Evolutionary conservation across 192 early-diverging fungal species (phyloP).

Genomic region (Backusella sp.): DNA sequence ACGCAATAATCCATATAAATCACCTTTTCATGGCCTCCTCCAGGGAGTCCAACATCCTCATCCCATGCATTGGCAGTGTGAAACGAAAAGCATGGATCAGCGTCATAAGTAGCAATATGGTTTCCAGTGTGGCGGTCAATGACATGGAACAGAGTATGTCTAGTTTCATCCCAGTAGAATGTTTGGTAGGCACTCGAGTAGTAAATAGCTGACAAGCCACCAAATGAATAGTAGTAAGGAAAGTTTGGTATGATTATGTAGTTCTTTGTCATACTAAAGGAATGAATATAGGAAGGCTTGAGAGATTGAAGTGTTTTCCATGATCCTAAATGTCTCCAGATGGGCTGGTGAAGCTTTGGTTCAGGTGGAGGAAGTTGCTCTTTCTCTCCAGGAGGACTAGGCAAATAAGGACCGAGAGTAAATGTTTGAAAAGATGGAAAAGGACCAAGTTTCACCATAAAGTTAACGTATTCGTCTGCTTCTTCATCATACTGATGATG

Average conservation of each 20-base stretch:
- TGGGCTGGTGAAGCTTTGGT: slow-evolving; percentile 21
- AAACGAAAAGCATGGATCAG: slow-evolving; percentile 42
- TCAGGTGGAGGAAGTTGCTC: background rate
- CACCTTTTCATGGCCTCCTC: slow-evolving; percentile 20
- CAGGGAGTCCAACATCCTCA: slow-evolving; percentile 26
- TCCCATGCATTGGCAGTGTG: slow-evolving; percentile 53
- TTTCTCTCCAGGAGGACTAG: background rate
- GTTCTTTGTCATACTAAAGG: slow-evolving; percentile 44
- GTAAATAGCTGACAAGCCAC: slow-evolving; percentile 40
- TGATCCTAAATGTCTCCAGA: slow-evolving; percentile 32
- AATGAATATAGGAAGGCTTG: slow-evolving; percentile 46
- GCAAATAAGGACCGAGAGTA: slow-evolving; percentile 19
- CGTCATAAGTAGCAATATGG: slow-evolving; percentile 45
- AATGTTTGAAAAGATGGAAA: slow-evolving; percentile 28
- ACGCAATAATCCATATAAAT: slow-evolving; percentile 33
- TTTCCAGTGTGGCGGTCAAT: slow-evolving; percentile 40
- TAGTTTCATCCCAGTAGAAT: slow-evolving; percentile 45
- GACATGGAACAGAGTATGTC: slow-evolving; percentile 43
- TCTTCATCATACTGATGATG: slow-evolving; percentile 40
- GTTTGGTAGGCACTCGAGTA: slow-evolving; percentile 40
- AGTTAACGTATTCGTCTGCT: slow-evolving; percentile 38
- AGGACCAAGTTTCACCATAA: slow-evolving; percentile 33
- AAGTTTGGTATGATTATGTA: slow-evolving; percentile 49
- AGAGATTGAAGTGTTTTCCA: slow-evolving; percentile 24
- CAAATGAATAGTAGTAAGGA: slow-evolving; percentile 42